Conservation (phyloP, 2,329 filamentous ascomycete species). For the Neocatenulostroma microsporum region DNA sequence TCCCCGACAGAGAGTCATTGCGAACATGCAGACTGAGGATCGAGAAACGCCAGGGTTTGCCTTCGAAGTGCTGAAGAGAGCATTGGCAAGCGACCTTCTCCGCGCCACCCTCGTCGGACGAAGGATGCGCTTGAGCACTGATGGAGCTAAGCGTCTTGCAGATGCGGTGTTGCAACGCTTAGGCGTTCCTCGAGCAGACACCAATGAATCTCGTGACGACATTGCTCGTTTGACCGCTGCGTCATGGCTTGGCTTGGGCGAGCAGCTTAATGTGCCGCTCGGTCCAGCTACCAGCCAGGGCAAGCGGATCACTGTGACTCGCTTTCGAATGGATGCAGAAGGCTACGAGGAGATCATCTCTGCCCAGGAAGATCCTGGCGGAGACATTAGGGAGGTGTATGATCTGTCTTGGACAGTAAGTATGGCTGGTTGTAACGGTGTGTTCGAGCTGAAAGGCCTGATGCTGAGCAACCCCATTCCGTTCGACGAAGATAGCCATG, state of each 20-base stretch:
- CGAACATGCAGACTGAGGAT: constrained; percentile 5
- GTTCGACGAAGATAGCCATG: constrained; percentile 13
- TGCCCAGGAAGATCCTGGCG: constrained; percentile 32
- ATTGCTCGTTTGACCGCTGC: constrained; percentile 34
- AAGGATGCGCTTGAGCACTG: constrained; percentile 32
- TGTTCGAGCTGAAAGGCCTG: constrained; percentile 38
- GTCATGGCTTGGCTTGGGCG: constrained; percentile 34
- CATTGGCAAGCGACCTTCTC: constrained; percentile 40
- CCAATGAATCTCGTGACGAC: constrained; percentile 28
- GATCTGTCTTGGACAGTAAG: constrained; percentile 38
- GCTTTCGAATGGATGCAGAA: constrained; percentile 15
- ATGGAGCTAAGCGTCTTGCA: constrained; percentile 42
- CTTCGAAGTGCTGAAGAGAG: constrained; percentile 38
- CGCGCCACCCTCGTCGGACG: constrained; percentile 38
- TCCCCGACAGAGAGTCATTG: constrained; percentile 2
- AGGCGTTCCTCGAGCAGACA: constrained; percentile 28
- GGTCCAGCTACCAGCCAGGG: constrained; percentile 26
- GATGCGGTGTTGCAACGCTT: constrained; percentile 35
- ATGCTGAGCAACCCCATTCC: constrained; percentile 10
- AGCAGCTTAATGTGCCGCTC: constrained; percentile 30
- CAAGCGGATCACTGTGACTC: constrained; percentile 33
- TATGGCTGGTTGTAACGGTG: constrained; percentile 35
- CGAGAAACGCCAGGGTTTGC: constrained; percentile 21
- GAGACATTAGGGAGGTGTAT: constrained; percentile 37
- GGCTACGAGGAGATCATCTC: constrained; percentile 28